phyloP scores from a whole-genome alignment of 345 rosid species.

The Corchorus capsularis region DNA sequence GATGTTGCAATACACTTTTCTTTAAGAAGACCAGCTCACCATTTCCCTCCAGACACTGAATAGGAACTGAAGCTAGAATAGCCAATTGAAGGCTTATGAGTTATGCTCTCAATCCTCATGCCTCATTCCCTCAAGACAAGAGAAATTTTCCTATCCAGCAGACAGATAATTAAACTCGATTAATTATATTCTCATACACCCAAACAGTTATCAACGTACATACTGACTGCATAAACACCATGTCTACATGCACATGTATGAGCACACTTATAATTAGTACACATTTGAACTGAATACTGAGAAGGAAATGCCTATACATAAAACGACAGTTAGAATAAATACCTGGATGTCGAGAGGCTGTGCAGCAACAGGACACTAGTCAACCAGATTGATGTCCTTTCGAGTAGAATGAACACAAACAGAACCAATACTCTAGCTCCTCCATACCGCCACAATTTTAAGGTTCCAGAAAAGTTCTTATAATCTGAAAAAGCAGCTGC shows the following conservation, averaged over 20 bases:
- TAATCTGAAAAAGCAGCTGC: neutral
- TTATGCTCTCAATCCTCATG: neutral
- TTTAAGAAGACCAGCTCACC: too few relatives aligned
- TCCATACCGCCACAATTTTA: neutral
- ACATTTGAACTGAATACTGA: neutral
- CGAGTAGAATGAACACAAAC: neutral
- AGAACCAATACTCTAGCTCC: neutral
- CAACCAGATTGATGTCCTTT: neutral
- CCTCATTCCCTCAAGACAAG: neutral
- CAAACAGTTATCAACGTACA: neutral
- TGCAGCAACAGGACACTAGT: neutral
- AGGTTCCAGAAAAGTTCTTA: neutral
- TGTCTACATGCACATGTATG: neutral
- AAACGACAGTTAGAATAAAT: neutral
- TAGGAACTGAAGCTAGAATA: neutral
- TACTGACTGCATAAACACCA: neutral
- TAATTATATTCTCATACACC: neutral
- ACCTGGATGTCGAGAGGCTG: conserved; percentile 11
- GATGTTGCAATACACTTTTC: too few relatives aligned
- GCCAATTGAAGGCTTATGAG: neutral
- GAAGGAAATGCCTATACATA: neutral
- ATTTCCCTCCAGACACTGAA: too few relatives aligned
- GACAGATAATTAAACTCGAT: neutral
- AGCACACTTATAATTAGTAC: neutral
- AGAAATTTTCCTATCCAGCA: neutral